Evolutionary conservation across 768 basidiomycete species (phyloP).

Genomic region (Mycena haematopus): DNA sequence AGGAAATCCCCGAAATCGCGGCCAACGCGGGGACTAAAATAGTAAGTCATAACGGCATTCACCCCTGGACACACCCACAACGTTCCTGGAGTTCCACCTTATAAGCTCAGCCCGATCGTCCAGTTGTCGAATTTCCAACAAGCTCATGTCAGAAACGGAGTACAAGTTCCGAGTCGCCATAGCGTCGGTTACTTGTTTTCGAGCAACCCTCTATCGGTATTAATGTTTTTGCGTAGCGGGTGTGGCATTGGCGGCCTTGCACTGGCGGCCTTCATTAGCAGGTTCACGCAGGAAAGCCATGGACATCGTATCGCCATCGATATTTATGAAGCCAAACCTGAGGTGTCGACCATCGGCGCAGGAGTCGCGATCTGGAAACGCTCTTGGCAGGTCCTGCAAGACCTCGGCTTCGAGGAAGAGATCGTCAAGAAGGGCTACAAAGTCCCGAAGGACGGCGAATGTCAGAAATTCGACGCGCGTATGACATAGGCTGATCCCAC

Average conservation of each 20-base stretch:
- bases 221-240: background rate
- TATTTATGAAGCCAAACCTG: conserved; percentile 50
- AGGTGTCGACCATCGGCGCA: conserved; percentile 46
- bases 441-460: conserved; percentile 36
- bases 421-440: conserved; percentile 31
- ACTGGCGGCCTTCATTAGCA: conserved; percentile 15
- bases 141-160: conserved; percentile 2
- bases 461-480: conserved; percentile 16
- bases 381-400: conserved; percentile 45
- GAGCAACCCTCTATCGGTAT: too few relatives aligned
- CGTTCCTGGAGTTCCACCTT: too few relatives aligned
- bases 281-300: background rate
- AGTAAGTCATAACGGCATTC: too few relatives aligned
- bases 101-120: too few relatives aligned
- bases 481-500: background rate
- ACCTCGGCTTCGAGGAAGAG: conserved; percentile 44
- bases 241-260: conserved; percentile 19
- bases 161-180: conserved; percentile 7
- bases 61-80: too few relatives aligned
- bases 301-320: conserved; percentile 37
- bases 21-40: too few relatives aligned
- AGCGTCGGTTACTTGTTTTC: background rate
- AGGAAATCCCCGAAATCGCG: too few relatives aligned
- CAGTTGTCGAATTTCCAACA: too few relatives aligned
- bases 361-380: conserved; percentile 50